Evolutionary conservation across 768 basidiomycete genomes (phyloP), one percentile per base, ranked within the genome.

Genomic region (Mycena vulgaris): DNA sequence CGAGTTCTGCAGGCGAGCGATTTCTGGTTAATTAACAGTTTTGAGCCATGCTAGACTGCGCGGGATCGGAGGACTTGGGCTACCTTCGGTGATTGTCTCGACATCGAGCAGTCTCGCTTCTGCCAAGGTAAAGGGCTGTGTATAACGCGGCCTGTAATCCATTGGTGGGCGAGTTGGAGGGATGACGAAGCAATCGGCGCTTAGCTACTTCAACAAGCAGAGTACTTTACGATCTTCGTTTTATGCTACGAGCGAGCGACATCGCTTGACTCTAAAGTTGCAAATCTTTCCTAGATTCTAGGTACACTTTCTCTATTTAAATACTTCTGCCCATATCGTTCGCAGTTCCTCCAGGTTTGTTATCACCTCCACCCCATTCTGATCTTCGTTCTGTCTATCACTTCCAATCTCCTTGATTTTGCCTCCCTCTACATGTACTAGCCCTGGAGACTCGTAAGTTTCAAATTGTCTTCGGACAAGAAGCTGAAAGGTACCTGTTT

Each of bases 241-340:
- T n/a, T n/a, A n/a, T n/a, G n/a, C n/a, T n/a, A n/a, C n/a, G n/a
- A n/a, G n/a, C n/a, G n/a, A n/a, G n/a, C n/a, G n/a, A n/a, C n/a
- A n/a, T n/a, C n/a, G n/a, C n/a, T n/a, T n/a, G n/a, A n/a, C n/a
- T n/a, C n/a, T n/a, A n/a, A n/a, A n/a, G n/a, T n/a, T n/a, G n/a
- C n/a, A 48, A 48, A 25, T 23, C 19, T 35, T 2, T 57, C 10
- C 35, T 31, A 23, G 4, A 35, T 16, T 37, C 10, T 57, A n/a
- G n/a, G n/a, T n/a, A n/a, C n/a, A n/a, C n/a, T 35, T 47, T 47
- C 33, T 31, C 21, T 16, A 53, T 35, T 39, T 35, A n/a, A 96
- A 95, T 28, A 96, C 82, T 69, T 95, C 91, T 5, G 89, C 82
- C 95, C 95, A 96, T 21, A 94, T 83, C 14, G 74, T 78, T 68